Percentiles rank a stretch among this genome's conserved stretches.
phyloP scores from a whole-genome alignment of 2,329 filamentous ascomycete genomes.

The Acarospora socialis region DNA sequence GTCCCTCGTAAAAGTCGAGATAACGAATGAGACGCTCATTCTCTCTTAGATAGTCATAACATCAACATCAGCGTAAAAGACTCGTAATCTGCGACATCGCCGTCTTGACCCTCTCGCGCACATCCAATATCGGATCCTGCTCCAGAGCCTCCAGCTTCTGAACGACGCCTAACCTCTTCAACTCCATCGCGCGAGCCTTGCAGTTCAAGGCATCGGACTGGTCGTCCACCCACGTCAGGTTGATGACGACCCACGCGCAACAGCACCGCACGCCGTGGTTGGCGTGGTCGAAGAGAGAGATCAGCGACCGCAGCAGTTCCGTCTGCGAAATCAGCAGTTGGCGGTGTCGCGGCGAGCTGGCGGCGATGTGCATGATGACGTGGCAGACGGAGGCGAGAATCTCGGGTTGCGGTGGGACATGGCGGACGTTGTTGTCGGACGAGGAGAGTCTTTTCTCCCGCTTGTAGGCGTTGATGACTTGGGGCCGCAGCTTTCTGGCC shows the following conservation, averaged over 20 bases:
- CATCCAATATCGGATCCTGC: slow-evolving; percentile 63
- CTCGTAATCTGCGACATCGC: slow-evolving; percentile 55
- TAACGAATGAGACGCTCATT: slow-evolving; percentile 2
- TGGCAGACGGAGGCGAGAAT: slow-evolving; percentile 67
- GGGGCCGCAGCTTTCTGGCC: slow-evolving; percentile 58
- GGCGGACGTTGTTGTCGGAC: slow-evolving; percentile 13
- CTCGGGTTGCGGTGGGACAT: slow-evolving; percentile 33
- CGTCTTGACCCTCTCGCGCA: slow-evolving; percentile 69
- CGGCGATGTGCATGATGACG: slow-evolving; percentile 78
- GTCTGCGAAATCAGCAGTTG: slow-evolving; percentile 65
- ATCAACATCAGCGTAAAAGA: slow-evolving; percentile 9
- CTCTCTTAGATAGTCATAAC: not conserved
- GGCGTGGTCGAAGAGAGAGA: slow-evolving; percentile 58
- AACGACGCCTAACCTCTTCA: slow-evolving; percentile 59
- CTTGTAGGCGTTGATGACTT: slow-evolving; percentile 39
- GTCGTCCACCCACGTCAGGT: slow-evolving; percentile 73
- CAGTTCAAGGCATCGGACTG: slow-evolving; percentile 51
- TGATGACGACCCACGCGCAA: slow-evolving; percentile 72
- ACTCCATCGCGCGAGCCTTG: slow-evolving; percentile 49
- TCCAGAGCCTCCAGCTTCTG: slow-evolving; percentile 49
- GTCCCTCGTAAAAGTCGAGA: no score
- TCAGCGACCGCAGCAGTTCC: slow-evolving; percentile 57
- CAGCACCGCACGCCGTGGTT: slow-evolving; percentile 61
- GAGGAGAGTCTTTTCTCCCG: slow-evolving; percentile 24
- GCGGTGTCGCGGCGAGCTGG: slow-evolving; percentile 63